Evolutionary conservation across 1,284 basidiomycete species (phyloP).

Genomic region (Pisolithus thermaeus): DNA sequence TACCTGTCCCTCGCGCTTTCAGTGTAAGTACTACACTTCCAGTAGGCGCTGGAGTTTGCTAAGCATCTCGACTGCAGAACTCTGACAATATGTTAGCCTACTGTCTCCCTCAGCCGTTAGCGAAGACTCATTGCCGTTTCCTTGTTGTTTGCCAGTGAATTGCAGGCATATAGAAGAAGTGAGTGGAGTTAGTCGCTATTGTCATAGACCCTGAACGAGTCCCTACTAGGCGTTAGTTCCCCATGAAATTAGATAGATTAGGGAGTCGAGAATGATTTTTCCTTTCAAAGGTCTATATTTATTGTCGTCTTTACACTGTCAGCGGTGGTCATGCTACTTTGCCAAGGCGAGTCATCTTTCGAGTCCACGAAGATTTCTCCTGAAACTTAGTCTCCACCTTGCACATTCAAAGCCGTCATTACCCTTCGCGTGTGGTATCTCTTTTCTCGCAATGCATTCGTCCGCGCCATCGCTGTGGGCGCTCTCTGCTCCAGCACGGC

Average conservation of each 20-base stretch:
- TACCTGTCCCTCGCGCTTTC: conserved; percentile 1
- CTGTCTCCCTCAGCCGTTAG: not conserved
- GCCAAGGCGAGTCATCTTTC: conserved; percentile 1
- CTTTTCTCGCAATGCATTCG: conserved; percentile 2
- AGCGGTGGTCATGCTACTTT: conserved; percentile 4
- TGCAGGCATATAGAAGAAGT: no score
- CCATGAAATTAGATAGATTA: no score
- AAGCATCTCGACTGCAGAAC: not conserved
- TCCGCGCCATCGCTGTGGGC: conserved; percentile 2
- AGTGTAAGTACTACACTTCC: not conserved
- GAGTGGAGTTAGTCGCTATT: no score
- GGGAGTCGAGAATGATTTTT: no score
- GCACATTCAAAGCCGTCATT: conserved; percentile 4
- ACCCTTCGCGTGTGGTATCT: conserved; percentile 11
- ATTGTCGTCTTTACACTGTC: not conserved
- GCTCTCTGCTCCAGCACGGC: not conserved
- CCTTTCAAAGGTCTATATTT: not conserved
- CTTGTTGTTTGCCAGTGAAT: no score
- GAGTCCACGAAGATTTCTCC: not conserved
- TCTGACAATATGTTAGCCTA: not conserved
- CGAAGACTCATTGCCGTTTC: no score
- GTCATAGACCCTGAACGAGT: no score
- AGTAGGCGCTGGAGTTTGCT: no score
- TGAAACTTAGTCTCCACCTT: not conserved
- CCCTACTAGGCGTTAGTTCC: no score